phyloP scores from a whole-genome alignment of 306 rosid genomes.

The Pyrus betulifolia region DNA sequence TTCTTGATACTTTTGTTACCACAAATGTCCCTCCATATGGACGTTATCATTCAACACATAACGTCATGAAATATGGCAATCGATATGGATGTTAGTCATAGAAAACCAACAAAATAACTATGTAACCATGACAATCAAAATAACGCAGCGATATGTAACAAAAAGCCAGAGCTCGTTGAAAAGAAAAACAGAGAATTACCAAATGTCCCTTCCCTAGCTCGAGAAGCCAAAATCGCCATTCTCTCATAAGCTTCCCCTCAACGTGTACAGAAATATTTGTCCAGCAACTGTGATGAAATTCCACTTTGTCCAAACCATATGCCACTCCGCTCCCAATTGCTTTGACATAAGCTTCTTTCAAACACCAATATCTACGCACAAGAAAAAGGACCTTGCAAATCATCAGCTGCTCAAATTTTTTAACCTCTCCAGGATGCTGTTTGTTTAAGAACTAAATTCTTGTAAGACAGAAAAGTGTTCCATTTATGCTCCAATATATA shows the following conservation, averaged over 20 bases:
- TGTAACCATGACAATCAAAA: background rate
- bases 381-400: background rate
- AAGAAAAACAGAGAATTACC: constrained; percentile 16
- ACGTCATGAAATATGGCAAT: background rate
- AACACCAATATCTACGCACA: constrained; percentile 70
- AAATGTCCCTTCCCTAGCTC: constrained; percentile 65
- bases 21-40: background rate
- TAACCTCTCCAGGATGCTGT: background rate
- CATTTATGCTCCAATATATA: background rate
- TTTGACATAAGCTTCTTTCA: constrained; percentile 88
- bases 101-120: background rate
- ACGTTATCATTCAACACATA: background rate
- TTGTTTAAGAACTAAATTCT: background rate
- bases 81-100: background rate
- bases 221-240: constrained; percentile 71
- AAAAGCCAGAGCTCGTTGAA: background rate
- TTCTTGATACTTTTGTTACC: background rate
- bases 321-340: constrained; percentile 75
- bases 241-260: constrained; percentile 43
- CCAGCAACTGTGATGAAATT: constrained; percentile 66
- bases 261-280: constrained; percentile 40
- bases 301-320: constrained; percentile 51
- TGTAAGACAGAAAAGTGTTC: too few relatives aligned
- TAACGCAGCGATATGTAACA: background rate
- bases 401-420: background rate